Base-by-base conservation (phyloP, 2,329 filamentous ascomycete genomes). In the Endothia cerciana region DNA sequence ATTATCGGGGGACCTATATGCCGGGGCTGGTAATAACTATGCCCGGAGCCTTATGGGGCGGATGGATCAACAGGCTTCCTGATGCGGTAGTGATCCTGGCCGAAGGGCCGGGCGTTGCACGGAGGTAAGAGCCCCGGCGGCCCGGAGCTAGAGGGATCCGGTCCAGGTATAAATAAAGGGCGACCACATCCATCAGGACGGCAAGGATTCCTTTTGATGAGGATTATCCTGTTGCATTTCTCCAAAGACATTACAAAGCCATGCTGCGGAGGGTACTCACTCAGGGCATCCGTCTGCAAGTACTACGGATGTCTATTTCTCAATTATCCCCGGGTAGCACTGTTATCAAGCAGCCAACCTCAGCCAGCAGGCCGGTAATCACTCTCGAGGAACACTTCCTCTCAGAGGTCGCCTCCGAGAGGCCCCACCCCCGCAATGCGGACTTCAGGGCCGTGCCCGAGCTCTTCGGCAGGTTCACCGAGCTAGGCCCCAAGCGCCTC, bases 301-400 rank as follows among this genome's bases (percentile, higher is more conserved):
- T 13, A 56, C 36, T 19, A 30, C 4, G 6, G n/a, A 41, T 8
- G 28, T 51, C 22, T 22, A 15, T 25, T n/a, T 2, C 4, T 13
- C 56, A 41, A 59, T n/a, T 15, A 10, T 13, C 13, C n/a, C 11
- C 17, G 2, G 5, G n/a, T 38, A 30, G 17, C 25, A 30, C 8
- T 6, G 2, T 43, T 17, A 13, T 38, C 57, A 57, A n/a, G 19
- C 45, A 28, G 36, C 41, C 40, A 8, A 59, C 49, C 19, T 13
- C 62, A 15, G 43, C 47, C 22, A 62, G 17, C 17, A 60, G 43
- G 4, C 74, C 75, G 1, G 68, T 79, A 8, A 79, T 81, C 51
- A 73, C 78, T 13, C 76, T 81, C n/a, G 79, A 81, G 68, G 79
- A 82, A 62, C 79, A 81, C 66, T 77, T 74, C 69, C 65, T 74